These are phyloP conservation scores for Claviceps pusilla DNA, from an alignment of 2,329 filamentous ascomycete species.

Conservation along the genomic window DNA sequence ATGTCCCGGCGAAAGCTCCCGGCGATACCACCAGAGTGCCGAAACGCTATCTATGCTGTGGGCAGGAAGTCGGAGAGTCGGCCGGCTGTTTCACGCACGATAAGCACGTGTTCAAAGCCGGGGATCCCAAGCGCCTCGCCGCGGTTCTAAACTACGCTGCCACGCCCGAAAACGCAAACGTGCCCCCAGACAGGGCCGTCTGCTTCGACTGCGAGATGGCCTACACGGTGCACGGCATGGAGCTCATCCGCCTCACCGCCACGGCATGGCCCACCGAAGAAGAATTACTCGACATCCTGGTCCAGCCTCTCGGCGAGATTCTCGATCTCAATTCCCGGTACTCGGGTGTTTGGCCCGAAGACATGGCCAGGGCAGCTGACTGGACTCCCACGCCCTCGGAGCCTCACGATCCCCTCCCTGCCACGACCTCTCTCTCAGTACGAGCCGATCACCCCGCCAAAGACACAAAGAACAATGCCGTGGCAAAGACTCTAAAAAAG, in stretches of 20 bases:
- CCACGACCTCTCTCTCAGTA: too few relatives aligned
- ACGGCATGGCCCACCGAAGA: slow-evolving; percentile 71
- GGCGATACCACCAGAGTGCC: slow-evolving; percentile 42
- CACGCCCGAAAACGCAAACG: slow-evolving; percentile 52
- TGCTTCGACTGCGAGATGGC: slow-evolving; percentile 97
- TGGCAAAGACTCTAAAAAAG: slow-evolving; percentile 42
- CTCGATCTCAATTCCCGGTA: slow-evolving; percentile 86
- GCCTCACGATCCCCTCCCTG: slow-evolving; percentile 1
- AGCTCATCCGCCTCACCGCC: slow-evolving; percentile 79
- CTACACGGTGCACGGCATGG: slow-evolving; percentile 76
- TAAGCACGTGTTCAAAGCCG: slow-evolving; percentile 79
- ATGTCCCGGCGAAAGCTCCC: slow-evolving; percentile 40
- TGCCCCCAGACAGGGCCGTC: slow-evolving; percentile 45
- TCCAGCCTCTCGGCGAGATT: slow-evolving; percentile 68
- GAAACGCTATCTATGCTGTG: slow-evolving; percentile 64
- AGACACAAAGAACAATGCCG: slow-evolving; percentile 9
- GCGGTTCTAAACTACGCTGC: slow-evolving; percentile 62
- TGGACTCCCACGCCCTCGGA: slow-evolving; percentile 24
- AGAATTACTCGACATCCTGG: slow-evolving; percentile 67
- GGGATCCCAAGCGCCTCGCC: slow-evolving; percentile 60
- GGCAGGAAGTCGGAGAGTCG: slow-evolving; percentile 55
- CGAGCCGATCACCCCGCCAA: slow-evolving; percentile 5
- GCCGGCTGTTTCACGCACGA: slow-evolving; percentile 56
- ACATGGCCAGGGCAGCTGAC: slow-evolving; percentile 53
- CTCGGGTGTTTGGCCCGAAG: slow-evolving; percentile 70